Percentiles rank a stretch among this genome's conserved stretches.
Evolutionary conservation across 1,284 basidiomycete genomes (phyloP).

Genomic region (Melampsora larici-populina): DNA sequence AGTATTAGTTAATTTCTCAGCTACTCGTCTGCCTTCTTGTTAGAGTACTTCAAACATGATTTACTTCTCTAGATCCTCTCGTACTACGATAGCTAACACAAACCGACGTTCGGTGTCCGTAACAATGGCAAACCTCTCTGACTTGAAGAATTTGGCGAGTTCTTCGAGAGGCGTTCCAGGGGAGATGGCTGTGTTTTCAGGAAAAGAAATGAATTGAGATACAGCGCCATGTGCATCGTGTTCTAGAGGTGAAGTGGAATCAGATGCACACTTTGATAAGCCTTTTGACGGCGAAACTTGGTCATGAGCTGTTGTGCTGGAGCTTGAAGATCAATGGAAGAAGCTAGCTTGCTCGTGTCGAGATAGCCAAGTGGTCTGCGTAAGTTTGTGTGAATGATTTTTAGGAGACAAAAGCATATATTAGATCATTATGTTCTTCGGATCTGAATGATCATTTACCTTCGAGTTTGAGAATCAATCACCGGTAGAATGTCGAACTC

Average conservation of each 20-base stretch:
- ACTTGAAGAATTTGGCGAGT: conserved; percentile 2
- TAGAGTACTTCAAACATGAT: not conserved
- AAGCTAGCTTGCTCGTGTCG: not conserved
- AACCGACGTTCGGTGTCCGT: conserved; percentile 5
- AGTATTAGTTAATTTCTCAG: too few species aligned
- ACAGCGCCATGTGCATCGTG: not conserved
- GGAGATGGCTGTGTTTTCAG: not conserved
- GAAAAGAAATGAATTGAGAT: not conserved
- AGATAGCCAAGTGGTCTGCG: conserved; percentile 9
- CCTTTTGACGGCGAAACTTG: conserved; percentile 3
- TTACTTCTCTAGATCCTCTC: conserved; percentile 10
- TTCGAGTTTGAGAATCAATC: conserved; percentile 1
- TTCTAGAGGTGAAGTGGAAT: not conserved
- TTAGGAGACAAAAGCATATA: not conserved
- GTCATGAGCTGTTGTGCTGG: not conserved
- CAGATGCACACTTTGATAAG: conserved; percentile 11
- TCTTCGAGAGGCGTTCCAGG: conserved; percentile 2
- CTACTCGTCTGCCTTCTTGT: not conserved
- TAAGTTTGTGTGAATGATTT: not conserved
- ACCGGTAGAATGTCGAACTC: conserved; percentile 20
- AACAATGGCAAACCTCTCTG: conserved; percentile 4
- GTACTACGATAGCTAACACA: conserved; percentile 5
- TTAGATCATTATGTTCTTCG: not conserved
- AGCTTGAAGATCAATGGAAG: conserved; percentile 5
- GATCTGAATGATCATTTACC: not conserved